These are phyloP conservation scores for Aureobasidium leucospermi DNA, from an alignment of 2,329 filamentous ascomycete species.

Conservation along the genomic window DNA sequence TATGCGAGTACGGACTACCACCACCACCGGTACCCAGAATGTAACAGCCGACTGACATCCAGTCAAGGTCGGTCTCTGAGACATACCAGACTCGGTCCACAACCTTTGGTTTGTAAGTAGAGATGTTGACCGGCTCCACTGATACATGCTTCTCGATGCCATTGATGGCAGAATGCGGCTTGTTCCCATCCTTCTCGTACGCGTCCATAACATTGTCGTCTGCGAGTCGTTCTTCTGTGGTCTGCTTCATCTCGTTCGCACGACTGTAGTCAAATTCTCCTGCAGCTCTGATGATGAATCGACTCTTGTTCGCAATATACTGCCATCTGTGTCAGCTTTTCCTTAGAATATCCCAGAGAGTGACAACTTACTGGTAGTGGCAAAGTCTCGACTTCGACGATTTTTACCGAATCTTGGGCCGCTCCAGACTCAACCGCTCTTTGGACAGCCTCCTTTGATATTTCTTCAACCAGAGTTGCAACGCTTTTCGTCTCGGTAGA, in stretches of 20 bases:
- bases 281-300: slow-evolving; percentile 49
- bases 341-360: too few relatives aligned
- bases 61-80: slow-evolving; percentile 38
- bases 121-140: not conserved
- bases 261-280: slow-evolving; percentile 40
- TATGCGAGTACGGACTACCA: slow-evolving; percentile 39
- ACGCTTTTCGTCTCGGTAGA: slow-evolving; percentile 29
- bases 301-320: slow-evolving; percentile 45
- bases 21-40: slow-evolving; percentile 44
- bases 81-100: slow-evolving; percentile 36
- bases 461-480: slow-evolving; percentile 26
- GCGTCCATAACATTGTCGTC: not conserved
- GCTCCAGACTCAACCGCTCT: slow-evolving; percentile 34
- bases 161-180: not conserved
- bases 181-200: not conserved
- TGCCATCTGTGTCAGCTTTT: slow-evolving; percentile 17
- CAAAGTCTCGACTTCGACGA: slow-evolving; percentile 48
- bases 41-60: slow-evolving; percentile 42
- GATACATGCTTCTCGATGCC: not conserved
- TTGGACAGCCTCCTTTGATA: slow-evolving; percentile 31
- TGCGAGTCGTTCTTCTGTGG: not conserved
- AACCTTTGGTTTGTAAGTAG: slow-evolving; percentile 34
- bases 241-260: slow-evolving; percentile 23
- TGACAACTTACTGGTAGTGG: slow-evolving; percentile 35
- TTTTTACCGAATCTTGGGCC: slow-evolving; percentile 27